phyloP scores from a whole-genome alignment of 1,284 basidiomycete species.

The Wolfiporia cocos region DNA sequence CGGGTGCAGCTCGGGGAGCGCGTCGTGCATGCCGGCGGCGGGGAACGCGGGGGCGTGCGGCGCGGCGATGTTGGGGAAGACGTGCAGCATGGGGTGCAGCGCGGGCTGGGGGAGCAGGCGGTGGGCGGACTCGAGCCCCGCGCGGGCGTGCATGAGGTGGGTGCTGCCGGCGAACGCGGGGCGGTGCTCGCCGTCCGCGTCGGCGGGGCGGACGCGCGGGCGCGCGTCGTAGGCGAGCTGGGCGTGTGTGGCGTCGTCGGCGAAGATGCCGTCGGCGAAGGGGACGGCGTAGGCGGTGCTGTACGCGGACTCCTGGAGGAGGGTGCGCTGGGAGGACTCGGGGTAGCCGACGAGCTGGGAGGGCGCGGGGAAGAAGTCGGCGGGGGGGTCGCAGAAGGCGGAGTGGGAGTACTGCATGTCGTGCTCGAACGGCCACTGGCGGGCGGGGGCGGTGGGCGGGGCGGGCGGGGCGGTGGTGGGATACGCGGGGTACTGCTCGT shows the following conservation, averaged over 20 bases:
- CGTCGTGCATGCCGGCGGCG: constrained; percentile 7
- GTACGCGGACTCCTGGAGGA: constrained; percentile 24
- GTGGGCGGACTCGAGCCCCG: constrained; percentile 7
- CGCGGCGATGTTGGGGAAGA: constrained; percentile 7
- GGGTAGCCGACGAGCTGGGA: constrained; percentile 26
- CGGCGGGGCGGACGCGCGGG: constrained; percentile 10
- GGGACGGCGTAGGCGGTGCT: constrained; percentile 18
- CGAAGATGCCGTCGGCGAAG: constrained; percentile 13
- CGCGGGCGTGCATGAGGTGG: constrained; percentile 6
- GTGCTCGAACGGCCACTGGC: too few species aligned
- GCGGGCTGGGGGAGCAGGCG: constrained; percentile 8
- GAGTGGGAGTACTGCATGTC: constrained; percentile 13
- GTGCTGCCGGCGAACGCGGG: constrained; percentile 3
- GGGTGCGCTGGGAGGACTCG: constrained; percentile 30
- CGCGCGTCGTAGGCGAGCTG: constrained; percentile 2
- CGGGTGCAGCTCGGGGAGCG: constrained; percentile 16
- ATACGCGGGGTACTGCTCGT: too few species aligned
- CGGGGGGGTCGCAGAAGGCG: constrained; percentile 12
- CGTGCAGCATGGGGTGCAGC: constrained; percentile 6
- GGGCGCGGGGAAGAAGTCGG: constrained; percentile 20
- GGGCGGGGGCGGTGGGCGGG: background rate
- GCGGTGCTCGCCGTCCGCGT: constrained; percentile 2
- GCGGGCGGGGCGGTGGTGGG: too few species aligned
- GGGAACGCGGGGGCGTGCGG: constrained; percentile 8
- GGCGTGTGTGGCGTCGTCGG: background rate